phyloP scores from a whole-genome alignment of 495 filamentous ascomycete species.

The Daldinia loculata region DNA sequence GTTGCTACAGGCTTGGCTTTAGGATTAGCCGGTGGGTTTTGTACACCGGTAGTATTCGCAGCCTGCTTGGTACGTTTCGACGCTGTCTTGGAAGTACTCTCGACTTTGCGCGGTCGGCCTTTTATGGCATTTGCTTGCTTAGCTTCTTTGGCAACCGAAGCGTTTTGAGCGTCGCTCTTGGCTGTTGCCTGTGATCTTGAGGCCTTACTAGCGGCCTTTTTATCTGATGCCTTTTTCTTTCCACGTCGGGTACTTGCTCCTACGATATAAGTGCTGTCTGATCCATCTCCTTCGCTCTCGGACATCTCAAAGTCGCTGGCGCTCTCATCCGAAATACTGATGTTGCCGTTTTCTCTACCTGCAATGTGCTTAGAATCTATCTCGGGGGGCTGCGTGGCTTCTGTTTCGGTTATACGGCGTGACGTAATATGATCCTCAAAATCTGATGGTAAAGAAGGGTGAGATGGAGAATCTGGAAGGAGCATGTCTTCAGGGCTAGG shows the following conservation, averaged over 20 bases:
- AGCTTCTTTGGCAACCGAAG: background rate
- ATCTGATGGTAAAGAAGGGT: conserved; percentile 10
- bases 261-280: conserved; percentile 25
- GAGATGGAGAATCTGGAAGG: conserved; percentile 6
- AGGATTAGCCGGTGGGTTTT: background rate
- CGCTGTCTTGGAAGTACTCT: background rate
- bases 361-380: background rate
- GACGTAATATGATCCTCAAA: conserved; percentile 16
- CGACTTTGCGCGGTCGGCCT: conserved; percentile 5
- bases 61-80: conserved; percentile 4
- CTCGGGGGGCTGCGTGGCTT: background rate
- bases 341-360: background rate
- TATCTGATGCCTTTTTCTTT: conserved; percentile 12
- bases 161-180: background rate
- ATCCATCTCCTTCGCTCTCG: conserved; percentile 11
- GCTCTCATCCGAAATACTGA: background rate
- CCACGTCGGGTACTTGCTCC: conserved; percentile 8
- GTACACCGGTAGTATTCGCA: background rate
- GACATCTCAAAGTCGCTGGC: conserved; percentile 17
- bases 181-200: background rate
- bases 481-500: conserved; percentile 19
- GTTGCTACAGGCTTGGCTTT: background rate
- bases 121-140: conserved; percentile 6
- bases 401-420: background rate
- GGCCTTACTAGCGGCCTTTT: conserved; percentile 14